These are phyloP conservation scores for Suillus hirtellus DNA, from an alignment of 768 basidiomycete species.

Conservation along the genomic window DNA sequence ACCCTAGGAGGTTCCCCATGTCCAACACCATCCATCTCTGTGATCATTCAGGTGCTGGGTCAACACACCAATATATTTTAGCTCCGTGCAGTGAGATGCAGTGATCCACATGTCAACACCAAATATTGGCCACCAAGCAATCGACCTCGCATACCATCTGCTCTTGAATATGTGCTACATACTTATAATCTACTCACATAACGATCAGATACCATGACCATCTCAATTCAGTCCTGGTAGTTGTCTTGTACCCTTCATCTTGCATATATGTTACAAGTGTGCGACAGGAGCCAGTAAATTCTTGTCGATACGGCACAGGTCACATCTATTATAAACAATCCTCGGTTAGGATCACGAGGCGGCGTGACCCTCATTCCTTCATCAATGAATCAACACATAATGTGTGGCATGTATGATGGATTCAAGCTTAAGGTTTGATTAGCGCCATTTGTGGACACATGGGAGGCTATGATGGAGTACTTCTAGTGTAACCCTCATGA, in stretches of 20 bases:
- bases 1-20: conserved; percentile 70
- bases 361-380: not conserved
- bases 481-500: not conserved
- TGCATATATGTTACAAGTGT: conserved; percentile 30
- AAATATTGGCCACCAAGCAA: too few species aligned
- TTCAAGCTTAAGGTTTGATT: not conserved
- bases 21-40: conserved; percentile 81
- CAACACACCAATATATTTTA: not conserved
- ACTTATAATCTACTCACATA: not conserved
- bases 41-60: not conserved
- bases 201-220: not conserved
- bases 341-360: conserved; percentile 1
- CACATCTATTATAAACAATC: conserved; percentile 2
- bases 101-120: too few species aligned
- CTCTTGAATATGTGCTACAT: not conserved
- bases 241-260: too few species aligned
- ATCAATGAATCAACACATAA: not conserved
- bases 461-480: not conserved
- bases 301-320: conserved; percentile 22
- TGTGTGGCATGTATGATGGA: not conserved
- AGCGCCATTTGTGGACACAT: not conserved
- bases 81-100: not conserved
- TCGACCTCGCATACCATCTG: not conserved
- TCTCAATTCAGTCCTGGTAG: not conserved
- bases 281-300: conserved; percentile 41